Conservation (phyloP, 2,329 filamentous ascomycete genomes). For the Talaromyces atroroseus region DNA sequence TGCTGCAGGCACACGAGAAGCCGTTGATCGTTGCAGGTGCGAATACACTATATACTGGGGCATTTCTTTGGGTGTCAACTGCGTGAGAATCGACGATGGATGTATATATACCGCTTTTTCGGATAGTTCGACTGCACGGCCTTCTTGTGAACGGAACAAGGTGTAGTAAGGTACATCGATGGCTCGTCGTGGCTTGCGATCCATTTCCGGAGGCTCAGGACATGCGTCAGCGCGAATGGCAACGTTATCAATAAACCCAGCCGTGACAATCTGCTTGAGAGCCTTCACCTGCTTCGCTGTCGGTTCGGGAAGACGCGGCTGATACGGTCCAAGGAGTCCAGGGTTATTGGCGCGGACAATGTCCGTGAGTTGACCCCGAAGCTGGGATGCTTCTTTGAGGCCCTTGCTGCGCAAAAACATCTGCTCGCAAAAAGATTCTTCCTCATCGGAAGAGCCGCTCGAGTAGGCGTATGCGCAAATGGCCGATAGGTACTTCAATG, state of each 20-base stretch:
- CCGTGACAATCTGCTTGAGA: slow-evolving; percentile 84
- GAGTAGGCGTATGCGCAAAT: slow-evolving; percentile 81
- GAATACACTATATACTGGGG: slow-evolving; percentile 85
- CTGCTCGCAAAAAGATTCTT: slow-evolving; percentile 68
- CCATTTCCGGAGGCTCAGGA: slow-evolving; percentile 62
- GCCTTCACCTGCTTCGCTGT: slow-evolving; percentile 66
- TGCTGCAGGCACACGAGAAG: slow-evolving; percentile 46
- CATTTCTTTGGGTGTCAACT: slow-evolving; percentile 64
- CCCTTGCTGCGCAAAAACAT: slow-evolving; percentile 86
- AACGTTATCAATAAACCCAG: slow-evolving; percentile 90
- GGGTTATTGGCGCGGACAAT: slow-evolving; percentile 72
- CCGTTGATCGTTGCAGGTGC: slow-evolving; percentile 66
- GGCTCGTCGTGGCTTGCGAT: slow-evolving; percentile 70
- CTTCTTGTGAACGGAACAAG: slow-evolving; percentile 62
- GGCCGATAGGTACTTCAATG: slow-evolving; percentile 82
- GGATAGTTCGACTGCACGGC: slow-evolving; percentile 38
- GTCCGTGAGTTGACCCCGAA: slow-evolving; percentile 75
- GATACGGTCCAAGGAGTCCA: slow-evolving; percentile 33
- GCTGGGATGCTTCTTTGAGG: slow-evolving; percentile 76
- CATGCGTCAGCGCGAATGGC: slow-evolving; percentile 87
- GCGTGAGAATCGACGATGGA: slow-evolving; percentile 73
- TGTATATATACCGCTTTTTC: slow-evolving; percentile 79
- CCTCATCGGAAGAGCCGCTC: slow-evolving; percentile 32
- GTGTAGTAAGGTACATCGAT: slow-evolving; percentile 91
- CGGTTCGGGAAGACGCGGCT: slow-evolving; percentile 52